Base-by-base conservation (phyloP, 1,284 basidiomycete genomes). In the Tilletia setariae region DNA sequence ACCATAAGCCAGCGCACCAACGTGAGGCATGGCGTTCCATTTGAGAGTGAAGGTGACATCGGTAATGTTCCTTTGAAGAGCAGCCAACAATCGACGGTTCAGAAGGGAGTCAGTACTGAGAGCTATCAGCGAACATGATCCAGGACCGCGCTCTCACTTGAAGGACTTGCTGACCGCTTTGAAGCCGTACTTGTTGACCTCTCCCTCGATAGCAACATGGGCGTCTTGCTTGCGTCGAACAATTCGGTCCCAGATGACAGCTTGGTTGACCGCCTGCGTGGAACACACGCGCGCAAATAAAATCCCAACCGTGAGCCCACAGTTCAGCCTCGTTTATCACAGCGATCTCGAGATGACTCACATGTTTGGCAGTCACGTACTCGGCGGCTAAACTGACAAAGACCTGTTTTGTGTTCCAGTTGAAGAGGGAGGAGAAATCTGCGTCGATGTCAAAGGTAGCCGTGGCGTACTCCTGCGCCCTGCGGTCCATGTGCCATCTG, bases 331-430 rank as follows among this genome's bases (percentile, higher is more conserved):
- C 21, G 3, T 53, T 35, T 1, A 62, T 21, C 42, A n/a, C 4
- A 13, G 25, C 32, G 1, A 28, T 1, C 1, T 9, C 0, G 21
- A 53, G n/a, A 21, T 23, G 6, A 74, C 77, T 67, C 67, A 78
- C 73, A 66, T 78, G 73, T n/a, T 73, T 70, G 6, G 61, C 28
- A 11, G 72, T 67, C 11, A 68, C 63, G 59, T 79, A 81, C 1
- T 69, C 59, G 1, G 76, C 78, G 13, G 70, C 68, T 0, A 81
- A 32, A 32, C 72, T 74, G 23, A 94, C 83, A 80, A 95, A 94
- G 19, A 95, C 82, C 80, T 95, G 93, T 83, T 95, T 95, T 13
- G 93, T 95, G 82, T 95, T 95, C 92, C 93, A 95, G 82, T 92
- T 86, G 84, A 94, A 95, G 21, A 95, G 85, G 2, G 91, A 87